A percentile compares a stretch with the other conserved stretches of the same genome.
Evolutionary conservation across 495 filamentous ascomycete species (phyloP).

Genomic region (Aspergillus nidulans): DNA sequence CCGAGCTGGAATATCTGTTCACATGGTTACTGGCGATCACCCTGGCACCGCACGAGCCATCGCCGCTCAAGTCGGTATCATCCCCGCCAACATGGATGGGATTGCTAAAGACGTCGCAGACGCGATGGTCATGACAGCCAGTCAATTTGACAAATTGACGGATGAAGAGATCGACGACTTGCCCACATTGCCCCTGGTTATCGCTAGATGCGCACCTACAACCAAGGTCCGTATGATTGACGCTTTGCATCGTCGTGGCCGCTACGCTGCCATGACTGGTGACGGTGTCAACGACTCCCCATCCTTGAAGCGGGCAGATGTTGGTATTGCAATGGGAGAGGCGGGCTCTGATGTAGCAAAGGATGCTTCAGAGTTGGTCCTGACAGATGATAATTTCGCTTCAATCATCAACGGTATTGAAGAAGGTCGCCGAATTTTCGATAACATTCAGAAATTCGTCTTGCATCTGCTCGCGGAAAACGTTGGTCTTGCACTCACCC

Average conservation of each 20-base stretch:
- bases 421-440: constrained; percentile 68
- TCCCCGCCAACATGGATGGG: constrained; percentile 49
- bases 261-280: constrained; percentile 80
- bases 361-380: constrained; percentile 76
- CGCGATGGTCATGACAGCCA: constrained; percentile 66
- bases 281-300: constrained; percentile 88
- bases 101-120: constrained; percentile 52
- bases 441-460: constrained; percentile 77
- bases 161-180: constrained; percentile 62
- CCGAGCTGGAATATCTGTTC: constrained; percentile 65
- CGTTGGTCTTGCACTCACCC: constrained; percentile 62
- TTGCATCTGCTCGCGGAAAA: constrained; percentile 71
- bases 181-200: constrained; percentile 61
- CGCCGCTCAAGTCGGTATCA: constrained; percentile 62
- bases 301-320: constrained; percentile 73
- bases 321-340: constrained; percentile 81
- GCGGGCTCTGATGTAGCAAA: constrained; percentile 81
- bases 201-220: constrained; percentile 66
- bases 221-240: constrained; percentile 80
- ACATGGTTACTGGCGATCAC: constrained; percentile 72
- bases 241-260: constrained; percentile 60
- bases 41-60: constrained; percentile 62
- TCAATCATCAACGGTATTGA: constrained; percentile 71
- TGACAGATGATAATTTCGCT: constrained; percentile 82
- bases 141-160: constrained; percentile 62